These are phyloP conservation scores for Anaeromyces robustus DNA, from an alignment of 192 early-diverging fungal genomes.

Conservation along the genomic window DNA sequence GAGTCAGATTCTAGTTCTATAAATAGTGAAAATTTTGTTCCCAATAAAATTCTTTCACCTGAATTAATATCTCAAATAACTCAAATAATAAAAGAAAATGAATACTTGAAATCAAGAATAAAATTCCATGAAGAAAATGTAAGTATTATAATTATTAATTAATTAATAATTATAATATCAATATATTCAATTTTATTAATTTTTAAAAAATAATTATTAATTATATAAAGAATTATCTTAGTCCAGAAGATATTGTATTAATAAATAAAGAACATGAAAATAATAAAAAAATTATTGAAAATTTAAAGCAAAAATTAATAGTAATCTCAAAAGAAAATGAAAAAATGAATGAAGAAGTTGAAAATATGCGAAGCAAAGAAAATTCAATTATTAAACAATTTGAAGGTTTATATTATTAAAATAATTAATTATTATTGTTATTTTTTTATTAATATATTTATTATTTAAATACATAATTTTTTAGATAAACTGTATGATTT, in stretches of 20 bases:
- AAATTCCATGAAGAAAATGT: not conserved
- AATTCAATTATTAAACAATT: not conserved
- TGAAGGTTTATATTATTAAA: not conserved
- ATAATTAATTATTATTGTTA: no score
- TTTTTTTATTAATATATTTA: no score
- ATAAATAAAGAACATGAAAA: not conserved
- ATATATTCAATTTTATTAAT: no score
- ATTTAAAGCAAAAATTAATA: not conserved
- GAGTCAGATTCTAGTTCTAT: not conserved
- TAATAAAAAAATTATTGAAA: not conserved
- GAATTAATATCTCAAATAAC: not conserved
- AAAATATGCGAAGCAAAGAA: not conserved
- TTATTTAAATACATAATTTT: no score
- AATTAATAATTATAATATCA: no score
- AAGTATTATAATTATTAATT: not conserved
- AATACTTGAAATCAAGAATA: not conserved
- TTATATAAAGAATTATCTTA: not conserved
- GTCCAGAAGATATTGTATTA: not conserved
- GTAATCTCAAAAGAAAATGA: not conserved
- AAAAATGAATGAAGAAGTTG: not conserved
- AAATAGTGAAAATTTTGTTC: not conserved
- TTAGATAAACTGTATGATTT: not conserved
- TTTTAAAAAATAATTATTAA: no score
- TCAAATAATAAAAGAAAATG: not conserved
- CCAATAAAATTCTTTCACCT: not conserved